These are phyloP conservation scores for Neurospora sp. DNA, from an alignment of 495 filamentous ascomycete genomes.

Conservation along the genomic window DNA sequence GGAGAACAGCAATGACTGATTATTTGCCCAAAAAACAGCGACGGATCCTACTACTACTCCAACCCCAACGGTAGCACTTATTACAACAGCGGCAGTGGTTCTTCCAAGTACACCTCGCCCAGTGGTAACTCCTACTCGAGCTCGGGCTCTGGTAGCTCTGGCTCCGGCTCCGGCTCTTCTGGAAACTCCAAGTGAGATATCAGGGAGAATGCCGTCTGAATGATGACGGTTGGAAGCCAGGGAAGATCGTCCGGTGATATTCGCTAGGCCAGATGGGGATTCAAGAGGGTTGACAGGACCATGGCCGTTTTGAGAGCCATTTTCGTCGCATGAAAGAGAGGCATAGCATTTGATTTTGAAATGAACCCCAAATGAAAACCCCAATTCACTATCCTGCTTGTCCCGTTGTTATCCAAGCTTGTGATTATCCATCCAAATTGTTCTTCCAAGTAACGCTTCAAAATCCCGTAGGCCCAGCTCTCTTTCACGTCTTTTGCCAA, in stretches of 20 bases:
- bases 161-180: conserved; percentile 8
- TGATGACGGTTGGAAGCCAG: background rate
- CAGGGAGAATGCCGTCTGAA: background rate
- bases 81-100: conserved; percentile 34
- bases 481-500: background rate
- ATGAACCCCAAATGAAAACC: background rate
- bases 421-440: background rate
- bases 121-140: conserved; percentile 16
- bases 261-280: background rate
- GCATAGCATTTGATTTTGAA: background rate
- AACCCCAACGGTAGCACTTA: conserved; percentile 44
- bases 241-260: background rate
- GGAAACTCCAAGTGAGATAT: background rate
- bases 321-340: background rate
- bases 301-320: background rate
- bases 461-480: background rate
- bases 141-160: conserved; percentile 2
- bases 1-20: background rate
- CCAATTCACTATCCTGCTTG: background rate
- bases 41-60: conserved; percentile 53
- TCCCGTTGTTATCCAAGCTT: background rate
- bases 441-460: background rate
- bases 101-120: conserved; percentile 33
- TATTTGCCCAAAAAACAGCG: conserved; percentile 10
- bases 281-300: background rate